Evolutionary conservation across 495 filamentous ascomycete species (phyloP).

Genomic region (Mycothermus thermophilus): DNA sequence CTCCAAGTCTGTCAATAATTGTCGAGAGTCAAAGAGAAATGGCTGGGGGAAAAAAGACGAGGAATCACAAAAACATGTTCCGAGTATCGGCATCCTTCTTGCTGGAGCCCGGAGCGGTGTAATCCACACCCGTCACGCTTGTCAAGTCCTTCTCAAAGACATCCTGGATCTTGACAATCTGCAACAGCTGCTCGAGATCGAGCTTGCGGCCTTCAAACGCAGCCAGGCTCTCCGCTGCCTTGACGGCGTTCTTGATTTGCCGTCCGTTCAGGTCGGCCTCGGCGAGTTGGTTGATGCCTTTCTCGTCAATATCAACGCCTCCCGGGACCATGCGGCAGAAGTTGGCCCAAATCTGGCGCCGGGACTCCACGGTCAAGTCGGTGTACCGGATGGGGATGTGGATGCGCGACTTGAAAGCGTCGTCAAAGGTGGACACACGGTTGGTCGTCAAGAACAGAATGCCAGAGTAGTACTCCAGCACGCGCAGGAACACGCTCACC

Average conservation of each 20-base stretch:
- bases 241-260: constrained; percentile 51
- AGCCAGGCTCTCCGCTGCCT: constrained; percentile 33
- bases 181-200: constrained; percentile 17
- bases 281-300: constrained; percentile 29
- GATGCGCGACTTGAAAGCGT: constrained; percentile 30
- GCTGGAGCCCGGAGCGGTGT: constrained; percentile 18
- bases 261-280: constrained; percentile 41
- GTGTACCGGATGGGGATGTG: constrained; percentile 30
- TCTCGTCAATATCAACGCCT: constrained; percentile 26
- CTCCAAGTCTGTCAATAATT: no score
- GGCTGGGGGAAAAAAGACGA: no score
- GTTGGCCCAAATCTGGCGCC: constrained; percentile 33
- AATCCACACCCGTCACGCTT: constrained; percentile 17
- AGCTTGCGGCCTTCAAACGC: constrained; percentile 17
- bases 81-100: constrained; percentile 13
- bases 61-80: constrained; percentile 21
- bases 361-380: constrained; percentile 19
- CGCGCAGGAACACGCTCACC: constrained; percentile 30
- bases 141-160: constrained; percentile 24
- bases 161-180: constrained; percentile 21
- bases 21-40: no score
- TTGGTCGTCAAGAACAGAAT: constrained; percentile 39
- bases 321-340: constrained; percentile 26
- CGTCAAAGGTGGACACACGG: constrained; percentile 29
- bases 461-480: constrained; percentile 35